phyloP scores from a whole-genome alignment of 2,329 filamentous ascomycete species.

The Ophiognomonia clavigignenti-juglandacearum region DNA sequence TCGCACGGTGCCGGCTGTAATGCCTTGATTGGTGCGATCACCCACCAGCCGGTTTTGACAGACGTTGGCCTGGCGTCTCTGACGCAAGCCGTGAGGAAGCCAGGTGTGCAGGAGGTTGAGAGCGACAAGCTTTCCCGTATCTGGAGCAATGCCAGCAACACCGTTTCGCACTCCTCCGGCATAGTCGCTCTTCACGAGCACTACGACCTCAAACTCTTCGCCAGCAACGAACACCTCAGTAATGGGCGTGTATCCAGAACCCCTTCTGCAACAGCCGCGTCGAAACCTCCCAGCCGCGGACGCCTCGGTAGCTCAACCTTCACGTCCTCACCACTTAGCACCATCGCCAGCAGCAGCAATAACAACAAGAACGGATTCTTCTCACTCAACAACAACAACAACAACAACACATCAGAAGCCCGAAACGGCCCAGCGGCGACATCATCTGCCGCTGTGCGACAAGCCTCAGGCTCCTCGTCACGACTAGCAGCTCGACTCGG shows the following conservation, averaged over 20 bases:
- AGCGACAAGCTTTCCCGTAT: slow-evolving; percentile 16
- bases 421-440: slow-evolving; percentile 43
- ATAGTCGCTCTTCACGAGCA: slow-evolving; percentile 49
- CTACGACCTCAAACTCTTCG: slow-evolving; percentile 72
- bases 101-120: slow-evolving; percentile 28
- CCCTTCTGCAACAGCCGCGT: slow-evolving; percentile 26
- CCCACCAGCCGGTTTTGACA: slow-evolving; percentile 83
- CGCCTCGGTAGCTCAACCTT: slow-evolving; percentile 38
- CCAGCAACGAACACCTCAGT: slow-evolving; percentile 69
- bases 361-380: slow-evolving; percentile 6
- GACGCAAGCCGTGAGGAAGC: slow-evolving; percentile 74
- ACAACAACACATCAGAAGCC: slow-evolving; percentile 26
- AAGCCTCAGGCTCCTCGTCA: slow-evolving; percentile 20
- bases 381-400: slow-evolving; percentile 21
- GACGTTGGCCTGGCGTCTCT: slow-evolving; percentile 88
- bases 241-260: slow-evolving; percentile 21
- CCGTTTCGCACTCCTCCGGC: slow-evolving; percentile 18
- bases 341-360: not conserved
- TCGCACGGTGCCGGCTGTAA: slow-evolving; percentile 97
- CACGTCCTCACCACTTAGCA: slow-evolving; percentile 23
- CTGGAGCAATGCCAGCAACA: slow-evolving; percentile 17
- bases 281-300: slow-evolving; percentile 28
- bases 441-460: slow-evolving; percentile 30
- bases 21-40: slow-evolving; percentile 86
- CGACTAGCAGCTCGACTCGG: slow-evolving; percentile 6